Base-by-base conservation (phyloP, 2,329 filamentous ascomycete genomes). In the Verticillium isaacii region DNA sequence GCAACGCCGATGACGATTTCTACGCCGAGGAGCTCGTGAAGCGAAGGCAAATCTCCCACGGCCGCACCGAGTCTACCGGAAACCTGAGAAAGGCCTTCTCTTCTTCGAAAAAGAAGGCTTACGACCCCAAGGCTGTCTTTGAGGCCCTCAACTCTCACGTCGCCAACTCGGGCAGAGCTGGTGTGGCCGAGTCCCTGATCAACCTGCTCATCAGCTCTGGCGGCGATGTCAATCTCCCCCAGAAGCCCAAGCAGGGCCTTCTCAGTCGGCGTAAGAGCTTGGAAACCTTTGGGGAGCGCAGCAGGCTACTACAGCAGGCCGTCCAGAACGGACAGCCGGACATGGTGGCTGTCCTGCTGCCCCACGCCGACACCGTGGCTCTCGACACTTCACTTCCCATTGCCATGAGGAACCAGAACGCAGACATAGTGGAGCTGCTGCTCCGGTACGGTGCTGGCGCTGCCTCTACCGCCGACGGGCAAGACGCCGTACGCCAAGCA, bases 121-220 rank as follows among this genome's bases (percentile, higher is more conserved):
- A 80, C 78, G 81, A 85, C 32, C 76, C 82, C 12, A 78, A 76
- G 54, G 80, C 86, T 64, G 77, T 86, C 23, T 80, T 85, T 58
- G 79, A 81, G 57, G 79, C 80, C 15, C 74, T 87, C 59, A 73
- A 80, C 56, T 72, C 74, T 52, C 82, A 84, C 67, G 76, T 86
- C 61, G 71, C 75, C 39, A 81, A 78, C 56, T 72, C 71, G 17
- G 83, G 83, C 14, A 78, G 82, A 0, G 78, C 84, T 0, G 84
- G 80, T 9, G 79, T 86, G 5, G 84, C 82, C n/a, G 82, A 86
- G 67, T 81, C 81, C 0, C 75, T 87, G 29, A 78, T 86, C 34
- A 73, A 71, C 3, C 83, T 81, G 69, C 71, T 87, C 37, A 74
- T 76, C 39, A 70, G 74, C 1, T 78, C 76, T 1, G 84, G 84